Evolutionary conservation across 352 stramenopile genomes (phyloP), one percentile per base, ranked within the genome.

Genomic region (Globisporangium viniferum): DNA sequence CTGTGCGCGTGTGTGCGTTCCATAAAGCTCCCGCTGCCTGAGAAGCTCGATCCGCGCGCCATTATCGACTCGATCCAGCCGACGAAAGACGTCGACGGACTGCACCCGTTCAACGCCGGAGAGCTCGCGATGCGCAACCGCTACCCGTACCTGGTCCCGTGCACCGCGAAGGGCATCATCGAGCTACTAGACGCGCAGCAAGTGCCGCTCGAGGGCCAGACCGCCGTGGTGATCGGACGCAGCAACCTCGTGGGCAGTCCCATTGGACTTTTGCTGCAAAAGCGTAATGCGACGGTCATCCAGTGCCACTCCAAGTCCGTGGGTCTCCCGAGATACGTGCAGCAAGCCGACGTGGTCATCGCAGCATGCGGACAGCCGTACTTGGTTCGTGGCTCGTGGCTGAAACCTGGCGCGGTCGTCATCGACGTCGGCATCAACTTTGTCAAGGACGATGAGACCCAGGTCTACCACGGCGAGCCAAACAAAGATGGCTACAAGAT

Each of bases 341-440:
- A 83, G 57, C 76, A 92, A 65, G 98, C 97, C 0, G 98, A 99
- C 78, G 97, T 99, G 61, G 89, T 99, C 5, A 81, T 99, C 18
- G 98, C 95, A 2, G 97, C 97, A 5, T 98, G 98, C 59, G 98
- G 98, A 41, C 81, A 95, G 65, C 92, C 98, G 0, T 90, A 99
- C 56, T 81, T 99, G 56, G 93, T 99, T 15, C 94, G 92, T 27
- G 92, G 84, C 15, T 82, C 93, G 48, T 99, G 98, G 98, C 75
- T 99, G 41, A 99, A 99, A 74, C 86, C 93, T 14, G 97, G 97
- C 20, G 94, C 93, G 14, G 91, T 97, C 5, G 97, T 99, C 7
- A 96, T 99, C 71, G 98, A 99, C 80, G 98, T 99, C 18, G 98
- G 98, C 8, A 99, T 99, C 76, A 99, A 99, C 73, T 98, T 95